Conservation (phyloP, 306 rosid genomes). For the Carpinus viminea region DNA sequence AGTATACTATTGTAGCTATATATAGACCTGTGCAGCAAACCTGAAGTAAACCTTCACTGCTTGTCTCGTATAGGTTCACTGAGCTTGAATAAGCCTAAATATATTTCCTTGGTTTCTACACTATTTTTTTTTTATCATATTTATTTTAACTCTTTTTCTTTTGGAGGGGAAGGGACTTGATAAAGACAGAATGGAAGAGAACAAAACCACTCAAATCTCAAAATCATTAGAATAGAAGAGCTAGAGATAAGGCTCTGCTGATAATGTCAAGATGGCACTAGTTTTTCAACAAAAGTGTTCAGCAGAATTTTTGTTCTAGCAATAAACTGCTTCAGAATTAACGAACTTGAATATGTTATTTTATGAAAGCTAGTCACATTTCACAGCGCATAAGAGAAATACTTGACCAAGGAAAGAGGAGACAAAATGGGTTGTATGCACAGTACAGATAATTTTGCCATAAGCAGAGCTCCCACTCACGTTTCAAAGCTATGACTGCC, state of each 20-base stretch:
- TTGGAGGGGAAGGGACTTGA: fast-evolving
- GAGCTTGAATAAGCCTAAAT: neutral
- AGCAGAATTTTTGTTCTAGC: neutral
- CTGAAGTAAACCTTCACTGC: neutral
- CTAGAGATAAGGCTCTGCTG: neutral
- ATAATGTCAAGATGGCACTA: neutral
- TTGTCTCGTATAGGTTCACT: neutral
- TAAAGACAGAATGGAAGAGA: neutral
- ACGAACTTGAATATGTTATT: constrained; percentile 17
- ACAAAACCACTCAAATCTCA: neutral
- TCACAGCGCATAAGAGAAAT: neutral
- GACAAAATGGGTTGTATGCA: constrained; percentile 11
- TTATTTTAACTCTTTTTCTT: neutral
- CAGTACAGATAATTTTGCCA: constrained; percentile 9
- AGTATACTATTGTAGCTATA: neutral
- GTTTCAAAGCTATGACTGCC: constrained; percentile 79
- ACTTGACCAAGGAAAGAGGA: constrained; percentile 1
- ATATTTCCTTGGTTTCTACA: neutral
- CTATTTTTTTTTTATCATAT: no score
- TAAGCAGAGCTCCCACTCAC: constrained; percentile 50
- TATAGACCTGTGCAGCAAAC: neutral
- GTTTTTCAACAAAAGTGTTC: neutral
- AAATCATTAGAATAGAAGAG: neutral
- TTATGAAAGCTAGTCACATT: neutral
- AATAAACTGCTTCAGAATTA: neutral